A percentile compares a stretch with the other conserved stretches of the same genome.
Conservation (phyloP, 768 basidiomycete genomes). For the Tephrocybe sp. region DNA sequence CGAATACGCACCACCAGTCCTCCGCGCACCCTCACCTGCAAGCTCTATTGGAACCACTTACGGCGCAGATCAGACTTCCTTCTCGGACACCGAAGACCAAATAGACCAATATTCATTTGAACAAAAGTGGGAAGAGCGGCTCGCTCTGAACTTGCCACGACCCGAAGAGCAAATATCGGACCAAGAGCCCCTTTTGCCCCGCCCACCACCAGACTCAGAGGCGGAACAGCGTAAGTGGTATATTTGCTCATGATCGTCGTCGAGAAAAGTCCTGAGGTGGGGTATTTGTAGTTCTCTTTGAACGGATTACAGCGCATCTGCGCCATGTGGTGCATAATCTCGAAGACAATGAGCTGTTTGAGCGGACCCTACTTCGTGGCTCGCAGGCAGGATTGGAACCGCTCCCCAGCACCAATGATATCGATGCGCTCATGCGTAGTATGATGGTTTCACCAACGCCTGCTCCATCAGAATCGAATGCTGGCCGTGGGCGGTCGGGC, state of each 20-base stretch:
- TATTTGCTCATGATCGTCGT: background rate
- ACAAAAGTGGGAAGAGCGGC: slow-evolving; percentile 38
- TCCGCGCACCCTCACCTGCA: slow-evolving; percentile 50
- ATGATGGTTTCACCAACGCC: slow-evolving; percentile 45
- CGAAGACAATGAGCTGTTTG: slow-evolving; percentile 50
- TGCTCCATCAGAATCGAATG: slow-evolving; percentile 2
- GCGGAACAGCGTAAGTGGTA: slow-evolving; percentile 37
- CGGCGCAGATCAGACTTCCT: slow-evolving; percentile 44
- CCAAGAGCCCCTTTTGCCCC: slow-evolving; percentile 35
- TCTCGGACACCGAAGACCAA: slow-evolving; percentile 42
- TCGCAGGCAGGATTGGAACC: slow-evolving; percentile 44
- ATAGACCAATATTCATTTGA: slow-evolving; percentile 41
- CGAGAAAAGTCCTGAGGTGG: background rate
- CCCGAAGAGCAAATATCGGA: slow-evolving; percentile 42
- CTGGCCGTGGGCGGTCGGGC: slow-evolving; percentile 9
- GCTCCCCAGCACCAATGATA: slow-evolving; percentile 43
- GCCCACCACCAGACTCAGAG: slow-evolving; percentile 23
- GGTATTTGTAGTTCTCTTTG: slow-evolving; percentile 27
- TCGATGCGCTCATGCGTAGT: slow-evolving; percentile 49
- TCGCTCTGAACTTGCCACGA: slow-evolving; percentile 36
- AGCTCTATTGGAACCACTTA: slow-evolving; percentile 52
- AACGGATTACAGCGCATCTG: slow-evolving; percentile 37
- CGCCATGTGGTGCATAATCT: slow-evolving; percentile 37
- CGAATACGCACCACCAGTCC: slow-evolving; percentile 48
- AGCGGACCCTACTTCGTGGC: slow-evolving; percentile 45